A percentile compares a stretch with the other conserved stretches of the same genome.
phyloP scores from a whole-genome alignment of 306 rosid species.

The Medicago truncatula region DNA sequence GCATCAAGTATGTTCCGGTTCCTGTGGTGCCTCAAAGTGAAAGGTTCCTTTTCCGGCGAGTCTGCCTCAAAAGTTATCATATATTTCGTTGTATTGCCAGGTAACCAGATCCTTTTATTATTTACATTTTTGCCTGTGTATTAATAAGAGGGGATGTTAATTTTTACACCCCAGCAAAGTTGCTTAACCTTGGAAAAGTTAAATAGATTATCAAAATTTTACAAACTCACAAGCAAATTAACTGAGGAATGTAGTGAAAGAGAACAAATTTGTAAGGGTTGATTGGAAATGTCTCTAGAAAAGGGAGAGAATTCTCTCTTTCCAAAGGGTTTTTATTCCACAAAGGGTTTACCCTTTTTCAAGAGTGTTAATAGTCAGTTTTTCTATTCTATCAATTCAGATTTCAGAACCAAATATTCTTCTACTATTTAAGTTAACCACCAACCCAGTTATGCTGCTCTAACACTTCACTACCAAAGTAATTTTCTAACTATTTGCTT shows the following conservation, averaged over 20 bases:
- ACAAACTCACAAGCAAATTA: neutral
- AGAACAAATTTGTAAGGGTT: neutral
- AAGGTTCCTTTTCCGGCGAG: constrained; percentile 96
- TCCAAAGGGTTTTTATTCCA: neutral
- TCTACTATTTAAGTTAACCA: neutral
- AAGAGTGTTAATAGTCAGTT: neutral
- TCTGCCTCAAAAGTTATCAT: constrained; percentile 88
- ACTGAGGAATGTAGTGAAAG: neutral
- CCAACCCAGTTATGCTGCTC: constrained; percentile 2
- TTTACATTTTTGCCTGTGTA: neutral
- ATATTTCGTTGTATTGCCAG: constrained; percentile 98
- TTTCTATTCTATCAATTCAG: neutral
- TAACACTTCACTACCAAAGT: constrained; percentile 1
- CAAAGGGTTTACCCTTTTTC: constrained; percentile 1
- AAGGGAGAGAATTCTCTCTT: neutral
- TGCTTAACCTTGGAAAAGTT: constrained; percentile 24
- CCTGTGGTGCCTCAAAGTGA: constrained; percentile 95
- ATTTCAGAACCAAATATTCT: neutral
- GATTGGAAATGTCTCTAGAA: constrained; percentile 7
- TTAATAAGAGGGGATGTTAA: constrained; percentile 14
- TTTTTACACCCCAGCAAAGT: constrained; percentile 5
- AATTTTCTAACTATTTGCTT: neutral
- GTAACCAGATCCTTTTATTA: constrained; percentile 41
- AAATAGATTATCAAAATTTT: constrained; percentile 30
- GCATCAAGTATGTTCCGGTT: constrained; percentile 92